Percentiles rank a stretch among this genome's conserved stretches.
These are phyloP conservation scores for Scenedesmus sp. DNA, from an alignment of 163 green algal species.

Conservation along the genomic window DNA sequence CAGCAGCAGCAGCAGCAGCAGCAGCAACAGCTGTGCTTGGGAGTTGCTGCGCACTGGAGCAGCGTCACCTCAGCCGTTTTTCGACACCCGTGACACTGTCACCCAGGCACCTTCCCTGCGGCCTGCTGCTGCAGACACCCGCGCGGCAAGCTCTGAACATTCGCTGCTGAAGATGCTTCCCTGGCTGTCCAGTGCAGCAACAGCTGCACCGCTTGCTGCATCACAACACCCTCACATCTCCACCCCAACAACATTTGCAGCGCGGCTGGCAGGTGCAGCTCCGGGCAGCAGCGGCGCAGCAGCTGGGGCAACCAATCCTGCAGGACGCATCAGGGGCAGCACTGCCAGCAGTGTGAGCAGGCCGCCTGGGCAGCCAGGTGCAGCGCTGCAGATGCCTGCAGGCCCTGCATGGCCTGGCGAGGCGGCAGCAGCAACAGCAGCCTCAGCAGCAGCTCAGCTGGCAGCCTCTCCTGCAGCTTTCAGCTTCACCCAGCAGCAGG, in stretches of 20 bases:
- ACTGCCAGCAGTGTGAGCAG: no score
- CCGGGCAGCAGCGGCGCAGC: background rate
- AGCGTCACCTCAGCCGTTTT: no score
- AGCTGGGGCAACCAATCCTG: background rate
- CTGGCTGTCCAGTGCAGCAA: background rate
- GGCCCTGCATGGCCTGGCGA: background rate
- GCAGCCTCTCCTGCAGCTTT: background rate
- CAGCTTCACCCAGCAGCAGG: no score
- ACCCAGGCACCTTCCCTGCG: background rate
- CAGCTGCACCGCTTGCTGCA: background rate
- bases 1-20: slow-evolving; percentile 18
- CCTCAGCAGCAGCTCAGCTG: background rate
- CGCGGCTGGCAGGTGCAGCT: background rate
- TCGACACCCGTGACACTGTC: background rate
- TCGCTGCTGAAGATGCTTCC: background rate
- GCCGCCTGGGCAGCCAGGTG: background rate
- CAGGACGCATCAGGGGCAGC: background rate
- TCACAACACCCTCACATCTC: background rate
- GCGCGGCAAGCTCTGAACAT: background rate
- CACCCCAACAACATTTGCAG: background rate
- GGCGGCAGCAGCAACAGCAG: background rate
- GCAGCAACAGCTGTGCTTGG: background rate
- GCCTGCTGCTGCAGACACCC: background rate
- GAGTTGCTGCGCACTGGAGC: no score
- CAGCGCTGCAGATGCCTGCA: background rate